Conservation (phyloP, 345 rosid genomes). For the Salix viminalis region DNA sequence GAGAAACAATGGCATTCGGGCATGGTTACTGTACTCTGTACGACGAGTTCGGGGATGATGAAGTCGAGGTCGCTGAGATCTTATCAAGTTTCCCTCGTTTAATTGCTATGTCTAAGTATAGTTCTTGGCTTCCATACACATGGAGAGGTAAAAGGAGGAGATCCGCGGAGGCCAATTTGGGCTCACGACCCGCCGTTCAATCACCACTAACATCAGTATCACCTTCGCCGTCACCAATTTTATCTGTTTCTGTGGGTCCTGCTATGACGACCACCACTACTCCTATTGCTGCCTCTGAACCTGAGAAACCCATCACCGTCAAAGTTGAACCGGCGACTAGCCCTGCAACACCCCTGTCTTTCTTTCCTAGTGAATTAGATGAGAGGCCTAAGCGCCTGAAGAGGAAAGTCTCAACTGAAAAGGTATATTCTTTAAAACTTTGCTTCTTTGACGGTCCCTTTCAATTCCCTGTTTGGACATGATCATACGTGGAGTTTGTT, state of each 20-base stretch:
- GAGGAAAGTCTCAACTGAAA: conserved; percentile 19
- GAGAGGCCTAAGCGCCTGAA: conserved; percentile 25
- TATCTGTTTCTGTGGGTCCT: neutral
- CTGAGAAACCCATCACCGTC: neutral
- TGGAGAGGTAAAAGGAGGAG: conserved; percentile 35
- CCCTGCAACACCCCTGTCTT: conserved; percentile 37
- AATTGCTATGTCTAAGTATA: neutral
- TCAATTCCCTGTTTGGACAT: neutral
- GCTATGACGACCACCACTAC: neutral
- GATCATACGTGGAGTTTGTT: neutral
- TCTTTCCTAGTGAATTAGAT: conserved; percentile 36
- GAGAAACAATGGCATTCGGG: neutral
- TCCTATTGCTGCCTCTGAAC: neutral
- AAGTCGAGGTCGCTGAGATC: conserved; percentile 21
- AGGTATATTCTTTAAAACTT: conserved; percentile 10
- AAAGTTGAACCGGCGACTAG: conserved; percentile 24
- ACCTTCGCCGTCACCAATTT: neutral
- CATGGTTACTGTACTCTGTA: neutral
- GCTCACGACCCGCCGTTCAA: neutral
- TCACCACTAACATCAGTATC: neutral
- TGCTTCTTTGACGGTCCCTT: neutral
- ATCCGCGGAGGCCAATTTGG: conserved; percentile 4
- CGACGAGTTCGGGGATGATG: conserved; percentile 5
- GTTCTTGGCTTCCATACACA: neutral
- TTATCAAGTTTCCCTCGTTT: conserved; percentile 22